A percentile compares a stretch with the other conserved stretches of the same genome.
These are phyloP conservation scores for Fusarium sororula DNA, from an alignment of 2,329 filamentous ascomycete species.

Conservation along the genomic window DNA sequence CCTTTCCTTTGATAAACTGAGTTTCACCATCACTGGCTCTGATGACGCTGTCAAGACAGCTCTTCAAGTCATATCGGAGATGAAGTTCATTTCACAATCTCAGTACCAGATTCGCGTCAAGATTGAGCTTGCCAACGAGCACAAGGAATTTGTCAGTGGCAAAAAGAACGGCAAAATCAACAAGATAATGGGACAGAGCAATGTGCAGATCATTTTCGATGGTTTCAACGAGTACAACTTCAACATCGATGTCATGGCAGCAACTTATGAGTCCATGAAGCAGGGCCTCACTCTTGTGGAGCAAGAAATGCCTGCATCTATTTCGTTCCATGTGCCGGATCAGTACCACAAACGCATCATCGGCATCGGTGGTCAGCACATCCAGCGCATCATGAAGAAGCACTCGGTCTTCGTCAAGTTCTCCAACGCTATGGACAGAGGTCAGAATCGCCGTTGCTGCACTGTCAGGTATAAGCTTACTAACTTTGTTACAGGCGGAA, in stretches of 20 bases:
- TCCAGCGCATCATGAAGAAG: conserved; percentile 99
- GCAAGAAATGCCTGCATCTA: conserved; percentile 98
- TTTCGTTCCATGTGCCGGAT: conserved; percentile 98
- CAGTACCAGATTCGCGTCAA: conserved; percentile 96
- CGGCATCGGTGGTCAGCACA: conserved; percentile 96
- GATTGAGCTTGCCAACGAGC: conserved; percentile 98
- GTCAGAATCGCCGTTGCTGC: conserved; percentile 48
- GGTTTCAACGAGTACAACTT: conserved; percentile 99
- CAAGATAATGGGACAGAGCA: conserved; percentile 99
- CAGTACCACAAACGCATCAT: conserved; percentile 99
- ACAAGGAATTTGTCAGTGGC: conserved; percentile 98
- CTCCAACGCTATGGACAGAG: conserved; percentile 98
- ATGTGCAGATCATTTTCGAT: conserved; percentile 98
- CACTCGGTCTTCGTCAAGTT: conserved; percentile 99
- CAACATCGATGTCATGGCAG: conserved; percentile 96
- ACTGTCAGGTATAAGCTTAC: conserved; percentile 40
- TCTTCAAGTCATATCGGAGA: conserved; percentile 91
- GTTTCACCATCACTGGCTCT: conserved; percentile 93
- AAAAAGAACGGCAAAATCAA: conserved; percentile 99
- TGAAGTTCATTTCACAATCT: conserved; percentile 85
- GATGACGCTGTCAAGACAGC: conserved; percentile 96
- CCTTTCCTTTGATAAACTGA: conserved; percentile 91
- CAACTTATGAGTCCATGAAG: conserved; percentile 93
- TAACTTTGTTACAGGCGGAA: conserved; percentile 57
- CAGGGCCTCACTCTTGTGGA: conserved; percentile 92